Evolutionary conservation across 257 asterid species (phyloP), one percentile per base, ranked within the genome.

Genomic region (Plantago elongata): DNA sequence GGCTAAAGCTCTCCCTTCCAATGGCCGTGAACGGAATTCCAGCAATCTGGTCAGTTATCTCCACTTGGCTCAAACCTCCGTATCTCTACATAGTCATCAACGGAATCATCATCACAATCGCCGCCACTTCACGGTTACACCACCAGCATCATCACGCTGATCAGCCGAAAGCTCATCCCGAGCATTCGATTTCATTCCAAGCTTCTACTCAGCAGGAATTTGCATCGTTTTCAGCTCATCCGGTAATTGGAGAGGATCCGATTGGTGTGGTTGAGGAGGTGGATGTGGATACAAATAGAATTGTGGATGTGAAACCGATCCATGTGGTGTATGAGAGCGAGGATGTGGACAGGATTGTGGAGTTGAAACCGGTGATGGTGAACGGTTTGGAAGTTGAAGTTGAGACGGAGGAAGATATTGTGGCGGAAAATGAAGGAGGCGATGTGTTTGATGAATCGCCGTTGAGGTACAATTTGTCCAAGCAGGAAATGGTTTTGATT

Each of bases 61-160:
- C 43, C 30, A 50, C 72, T 30, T 83, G 87, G 82, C 46, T 85
- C 54, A 88, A 74, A 70, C 96, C 96, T 34, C 96, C 95, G 12
- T 90, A 85, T 51, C 62, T 90, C 65, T 88, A 82, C 71, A 40
- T 90, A 40, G 62, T 88, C 73, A 67, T 86, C 74, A 85, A 90
- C 71, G 85, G 79, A 12, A 90, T 90, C 70, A 85, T 90, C 75
- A 66, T 90, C 62, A 72, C 83, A 29, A 79, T 90, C 63, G 92
- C 62, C 64, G 87, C 81, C 9, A 27, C 91, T 18, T 80, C 98
- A 22, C 84, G 84, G 59, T 81, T 81, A 74, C 76, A 65, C 63
- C 72, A 71, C 0, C 62, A 66, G 62, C 72, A 66, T 13, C 49
- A 79, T 29, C 73, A 74, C 15, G 42, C 71, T 45, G 57, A 68